Evolutionary conservation across 83 land plant species (phyloP).

Genomic region (Picea mariana): DNA sequence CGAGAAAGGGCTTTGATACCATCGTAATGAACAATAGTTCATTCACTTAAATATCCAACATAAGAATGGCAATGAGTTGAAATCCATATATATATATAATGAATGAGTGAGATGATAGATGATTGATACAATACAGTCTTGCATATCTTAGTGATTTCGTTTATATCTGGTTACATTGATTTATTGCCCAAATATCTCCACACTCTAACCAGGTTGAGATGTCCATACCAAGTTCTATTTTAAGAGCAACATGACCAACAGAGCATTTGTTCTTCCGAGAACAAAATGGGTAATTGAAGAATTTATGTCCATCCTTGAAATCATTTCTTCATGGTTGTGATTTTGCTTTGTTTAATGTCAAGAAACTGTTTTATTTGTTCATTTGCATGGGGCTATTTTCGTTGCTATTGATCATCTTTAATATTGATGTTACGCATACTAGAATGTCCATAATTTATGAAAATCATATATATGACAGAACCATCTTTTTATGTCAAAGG

Average conservation of each 20-base stretch:
- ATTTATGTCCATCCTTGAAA: not conserved
- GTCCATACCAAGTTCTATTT: not conserved
- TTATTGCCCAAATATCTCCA: not conserved
- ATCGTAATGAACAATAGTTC: too few relatives aligned
- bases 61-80: too few relatives aligned
- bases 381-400: not conserved
- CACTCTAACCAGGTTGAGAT: not conserved
- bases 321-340: not conserved
- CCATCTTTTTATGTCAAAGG: not conserved
- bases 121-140: not conserved
- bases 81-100: too few relatives aligned
- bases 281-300: not conserved
- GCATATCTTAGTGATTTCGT: not conserved
- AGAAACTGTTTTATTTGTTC: not conserved
- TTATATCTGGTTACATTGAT: not conserved
- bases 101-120: too few relatives aligned
- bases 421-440: constrained; percentile 1
- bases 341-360: not conserved
- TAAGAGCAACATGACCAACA: not conserved
- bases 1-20: too few relatives aligned
- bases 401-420: not conserved
- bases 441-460: not conserved
- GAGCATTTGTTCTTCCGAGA: not conserved
- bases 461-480: not conserved
- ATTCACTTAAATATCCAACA: too few relatives aligned